A percentile compares a stretch with the other conserved stretches of the same genome.
These are phyloP conservation scores for Cardamine resedifolia DNA, from an alignment of 345 rosid species.

Conservation along the genomic window DNA sequence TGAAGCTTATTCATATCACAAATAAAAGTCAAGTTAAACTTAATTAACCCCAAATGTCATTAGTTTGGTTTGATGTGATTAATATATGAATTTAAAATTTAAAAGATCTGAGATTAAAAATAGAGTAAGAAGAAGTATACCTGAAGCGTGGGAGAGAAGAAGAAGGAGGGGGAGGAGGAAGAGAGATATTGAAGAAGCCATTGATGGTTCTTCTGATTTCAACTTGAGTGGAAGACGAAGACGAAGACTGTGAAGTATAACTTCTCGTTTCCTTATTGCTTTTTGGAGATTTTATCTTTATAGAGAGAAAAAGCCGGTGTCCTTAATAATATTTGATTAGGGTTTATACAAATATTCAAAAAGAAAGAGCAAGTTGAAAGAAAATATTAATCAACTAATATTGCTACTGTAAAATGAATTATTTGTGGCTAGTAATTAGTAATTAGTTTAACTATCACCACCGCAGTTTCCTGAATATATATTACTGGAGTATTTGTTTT, in stretches of 20 bases:
- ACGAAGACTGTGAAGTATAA: conserved; percentile 7
- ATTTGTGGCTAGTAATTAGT: background rate
- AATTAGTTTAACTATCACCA: too few species aligned
- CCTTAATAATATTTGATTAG: background rate
- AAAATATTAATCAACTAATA: background rate
- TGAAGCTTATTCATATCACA: conserved; percentile 29
- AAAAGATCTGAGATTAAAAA: background rate
- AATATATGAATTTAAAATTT: background rate
- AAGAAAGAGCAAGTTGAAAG: background rate
- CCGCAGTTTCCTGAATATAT: too few species aligned
- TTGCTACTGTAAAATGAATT: background rate
- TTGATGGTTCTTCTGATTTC: conserved; percentile 10
- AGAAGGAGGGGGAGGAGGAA: conserved; percentile 17
- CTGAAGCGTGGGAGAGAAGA: conserved; percentile 38
- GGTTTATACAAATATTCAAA: background rate
- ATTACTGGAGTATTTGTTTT: too few species aligned
- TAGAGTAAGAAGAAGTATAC: background rate
- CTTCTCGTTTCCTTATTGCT: conserved; percentile 25
- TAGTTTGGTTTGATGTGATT: background rate
- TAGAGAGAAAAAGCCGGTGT: conserved; percentile 2
- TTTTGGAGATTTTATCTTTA: conserved; percentile 20
- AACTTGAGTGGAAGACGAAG: background rate
- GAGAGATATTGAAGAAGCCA: conserved; percentile 29
- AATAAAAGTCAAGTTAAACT: background rate
- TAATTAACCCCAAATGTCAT: background rate